These are phyloP conservation scores for Pseudoneurospora amorphoporcata DNA, from an alignment of 495 filamentous ascomycete genomes.

Conservation along the genomic window DNA sequence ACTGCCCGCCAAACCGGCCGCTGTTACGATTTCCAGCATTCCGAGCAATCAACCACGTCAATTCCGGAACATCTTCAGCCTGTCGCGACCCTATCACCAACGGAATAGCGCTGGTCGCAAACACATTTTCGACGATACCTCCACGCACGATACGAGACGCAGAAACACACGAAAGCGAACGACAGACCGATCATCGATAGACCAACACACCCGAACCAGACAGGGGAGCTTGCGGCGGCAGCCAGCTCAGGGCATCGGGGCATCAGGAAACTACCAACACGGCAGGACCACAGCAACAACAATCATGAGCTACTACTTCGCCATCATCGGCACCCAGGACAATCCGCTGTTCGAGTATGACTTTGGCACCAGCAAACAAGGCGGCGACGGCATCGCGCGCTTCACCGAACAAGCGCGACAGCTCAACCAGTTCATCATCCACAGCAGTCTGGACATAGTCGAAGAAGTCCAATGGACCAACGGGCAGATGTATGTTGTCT, in stretches of 20 bases:
- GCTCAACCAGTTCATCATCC: constrained; percentile 96
- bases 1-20: neutral
- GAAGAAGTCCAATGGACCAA: constrained; percentile 90
- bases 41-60: neutral
- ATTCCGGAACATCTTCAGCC: neutral
- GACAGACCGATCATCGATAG: neutral
- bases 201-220: neutral
- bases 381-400: constrained; percentile 81
- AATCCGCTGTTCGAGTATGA: constrained; percentile 92
- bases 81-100: neutral
- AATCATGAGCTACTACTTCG: constrained; percentile 91
- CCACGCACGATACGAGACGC: neutral
- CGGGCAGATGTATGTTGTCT: constrained; percentile 56
- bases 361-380: constrained; percentile 89
- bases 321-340: constrained; percentile 86
- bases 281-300: neutral
- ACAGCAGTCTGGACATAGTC: constrained; percentile 83
- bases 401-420: constrained; percentile 79
- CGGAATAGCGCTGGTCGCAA: neutral
- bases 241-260: neutral
- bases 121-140: neutral
- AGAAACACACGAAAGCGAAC: neutral
- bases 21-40: neutral
- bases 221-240: neutral
- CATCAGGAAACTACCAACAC: neutral